Evolutionary conservation across 2,329 filamentous ascomycete species (phyloP).

Genomic region (Exophiala oligosperma): DNA sequence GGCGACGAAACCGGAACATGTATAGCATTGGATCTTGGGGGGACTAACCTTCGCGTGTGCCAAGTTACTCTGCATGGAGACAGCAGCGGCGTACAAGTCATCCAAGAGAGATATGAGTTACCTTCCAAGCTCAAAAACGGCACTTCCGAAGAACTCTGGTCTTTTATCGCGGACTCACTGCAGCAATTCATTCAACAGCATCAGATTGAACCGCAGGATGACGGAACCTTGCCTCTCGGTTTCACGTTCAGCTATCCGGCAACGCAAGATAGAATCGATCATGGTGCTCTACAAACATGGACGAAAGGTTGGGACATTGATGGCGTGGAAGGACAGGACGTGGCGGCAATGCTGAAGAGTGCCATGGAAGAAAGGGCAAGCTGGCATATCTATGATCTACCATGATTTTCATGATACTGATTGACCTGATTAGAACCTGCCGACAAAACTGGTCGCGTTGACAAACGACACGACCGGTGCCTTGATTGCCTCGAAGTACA

Average conservation of each 20-base stretch:
- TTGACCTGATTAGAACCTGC: conserved; percentile 42
- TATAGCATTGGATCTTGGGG: conserved; percentile 84
- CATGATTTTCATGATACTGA: not conserved
- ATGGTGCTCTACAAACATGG: conserved; percentile 90
- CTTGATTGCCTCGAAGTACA: conserved; percentile 88
- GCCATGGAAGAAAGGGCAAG: conserved; percentile 68
- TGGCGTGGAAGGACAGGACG: conserved; percentile 82
- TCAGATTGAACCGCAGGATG: conserved; percentile 54
- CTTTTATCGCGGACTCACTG: conserved; percentile 89
- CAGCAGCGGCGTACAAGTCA: conserved; percentile 86
- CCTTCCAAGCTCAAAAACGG: conserved; percentile 80
- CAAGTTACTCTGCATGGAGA: conserved; percentile 84
- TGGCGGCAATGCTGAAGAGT: conserved; percentile 77
- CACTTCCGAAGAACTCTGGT: conserved; percentile 77
- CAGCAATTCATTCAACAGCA: conserved; percentile 87
- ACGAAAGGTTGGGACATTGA: conserved; percentile 95
- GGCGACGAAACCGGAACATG: conserved; percentile 81
- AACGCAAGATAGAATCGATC: conserved; percentile 88
- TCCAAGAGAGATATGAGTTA: conserved; percentile 85
- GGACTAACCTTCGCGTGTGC: conserved; percentile 86
- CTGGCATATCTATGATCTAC: not conserved
- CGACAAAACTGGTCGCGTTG: conserved; percentile 82
- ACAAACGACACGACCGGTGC: conserved; percentile 96
- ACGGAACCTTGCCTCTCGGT: conserved; percentile 69
- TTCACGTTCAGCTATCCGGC: conserved; percentile 97